Evolutionary conservation across 2,329 filamentous ascomycete species (phyloP), one percentile per base, ranked within the genome.

Genomic region (Lizonia empirigonia): DNA sequence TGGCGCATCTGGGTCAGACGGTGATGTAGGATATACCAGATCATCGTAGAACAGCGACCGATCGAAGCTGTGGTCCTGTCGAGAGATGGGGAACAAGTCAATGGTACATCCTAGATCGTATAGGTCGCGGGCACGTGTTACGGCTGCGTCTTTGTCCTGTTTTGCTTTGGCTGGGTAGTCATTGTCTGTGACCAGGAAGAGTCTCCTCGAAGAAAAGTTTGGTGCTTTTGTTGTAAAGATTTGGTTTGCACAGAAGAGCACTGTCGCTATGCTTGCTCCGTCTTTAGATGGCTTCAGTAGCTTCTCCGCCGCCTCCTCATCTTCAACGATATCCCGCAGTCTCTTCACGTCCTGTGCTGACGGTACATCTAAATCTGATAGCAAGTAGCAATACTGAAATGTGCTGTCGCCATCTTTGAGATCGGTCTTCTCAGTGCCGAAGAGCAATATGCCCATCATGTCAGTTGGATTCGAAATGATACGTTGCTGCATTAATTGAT

Each of bases 181-280:
- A 58, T 96, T 90, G 71, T 97, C 91, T 0, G 94, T 97, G 48
- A 99, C 90, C 57, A 99, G 85, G 74, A 99, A 99, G n/a, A 99
- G 77, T 26, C 94, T 85, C 54, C 93, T 82, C 5, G 93, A 97
- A 4, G 90, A 88, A 71, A 97, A 97, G 67, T 97, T 97, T 15
- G 94, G 86, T 0, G 94, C 92, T 70, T 89, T 96, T 3, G 90
- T 96, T 1, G 92, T 96, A 70, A 99, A 97, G 42, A 97, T 89
- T 68, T 97, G 91, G 60, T 97, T 97, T 29, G 91, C 93, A 63
- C 92, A 96, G 69, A 97, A 97, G 1, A 99, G 80, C 2, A 99
- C 82, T 64, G 92, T 96, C 8, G 90, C 85, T 87, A 99, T 96
- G 26, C 86, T 85, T 0, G 89, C 86, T 1, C 81, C 77, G 47